Conservation (phyloP, 2,329 filamentous ascomycete species). For the Ophiostoma sp. region DNA sequence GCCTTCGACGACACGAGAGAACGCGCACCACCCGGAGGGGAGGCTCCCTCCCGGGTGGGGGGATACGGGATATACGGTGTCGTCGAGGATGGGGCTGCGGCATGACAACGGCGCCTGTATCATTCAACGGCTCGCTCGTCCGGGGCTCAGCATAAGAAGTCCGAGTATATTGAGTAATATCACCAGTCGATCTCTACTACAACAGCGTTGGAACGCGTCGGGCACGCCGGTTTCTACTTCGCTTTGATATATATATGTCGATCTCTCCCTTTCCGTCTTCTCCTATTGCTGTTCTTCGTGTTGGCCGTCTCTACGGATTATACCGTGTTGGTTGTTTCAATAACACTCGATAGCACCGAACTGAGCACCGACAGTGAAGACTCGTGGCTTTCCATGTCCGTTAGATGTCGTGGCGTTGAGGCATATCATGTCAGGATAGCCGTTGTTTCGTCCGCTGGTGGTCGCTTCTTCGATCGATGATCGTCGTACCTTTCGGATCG, state of each 20-base stretch:
- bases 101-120: not conserved
- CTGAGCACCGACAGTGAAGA: not conserved
- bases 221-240: not conserved
- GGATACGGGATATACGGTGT: not conserved
- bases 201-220: conserved; percentile 9
- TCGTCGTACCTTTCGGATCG: not conserved
- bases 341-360: not conserved
- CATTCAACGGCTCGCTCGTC: not conserved
- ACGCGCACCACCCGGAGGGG: not conserved
- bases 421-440: not conserved
- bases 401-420: not conserved
- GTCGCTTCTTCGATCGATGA: not conserved
- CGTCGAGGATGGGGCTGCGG: not conserved
- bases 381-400: not conserved
- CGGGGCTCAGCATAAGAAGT: not conserved
- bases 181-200: not conserved
- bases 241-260: not conserved
- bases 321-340: not conserved
- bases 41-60: conserved; percentile 1
- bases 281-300: not conserved
- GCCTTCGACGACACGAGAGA: not conserved
- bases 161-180: not conserved
- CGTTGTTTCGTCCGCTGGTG: not conserved
- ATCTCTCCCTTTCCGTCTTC: not conserved
- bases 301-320: not conserved